Base-by-base conservation (phyloP, 2,329 filamentous ascomycete species). In the Ilyonectria destructans region DNA sequence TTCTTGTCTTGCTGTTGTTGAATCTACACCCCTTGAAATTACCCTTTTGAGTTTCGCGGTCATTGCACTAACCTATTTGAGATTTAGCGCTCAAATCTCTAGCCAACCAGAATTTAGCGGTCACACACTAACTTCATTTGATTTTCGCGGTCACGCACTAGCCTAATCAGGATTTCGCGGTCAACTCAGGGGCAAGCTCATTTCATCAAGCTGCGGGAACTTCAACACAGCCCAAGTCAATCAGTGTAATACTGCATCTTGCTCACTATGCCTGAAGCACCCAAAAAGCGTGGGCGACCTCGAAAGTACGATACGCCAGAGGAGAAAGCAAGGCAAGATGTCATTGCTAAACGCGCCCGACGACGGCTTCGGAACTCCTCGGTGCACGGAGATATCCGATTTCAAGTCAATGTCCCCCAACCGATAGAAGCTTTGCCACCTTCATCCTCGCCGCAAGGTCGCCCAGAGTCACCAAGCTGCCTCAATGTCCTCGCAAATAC, bases 291-390 rank as follows among this genome's bases (percentile, higher is more conserved):
- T 23, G 33, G 61, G 54, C 55, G 46, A 31, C 46, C 61, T 37
- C 61, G 61, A 54, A 64, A 64, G 35, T 46, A 54, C 26, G 54
- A 33, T 57, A 58, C 46, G 19, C 46, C 23, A 4, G 26, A 58
- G 61, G 55, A 52, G 17, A 63, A 63, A 48, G 60, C 43, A 31
- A 63, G 35, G 60, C 52, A 57, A 43, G 52, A 63, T 43, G 26
- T 56, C 40, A 29, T 63, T 29, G 43, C 60, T 37, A 63, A 58
- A 31, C 52, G 60, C 43, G 60, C 60, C 31, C 43, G 52, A 57
- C 54, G 60, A 57, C 52, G 31, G 40, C 52, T 63, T 51, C 60
- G 21, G 51, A 40, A 35, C 49, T 33, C 29, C 43, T 8, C 51
- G 45, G 17, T n/a, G 52, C 43, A 63, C 17, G 52, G 29, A 46